phyloP scores from a whole-genome alignment of 495 filamentous ascomycete genomes.

The Daldinia vernicosa region DNA sequence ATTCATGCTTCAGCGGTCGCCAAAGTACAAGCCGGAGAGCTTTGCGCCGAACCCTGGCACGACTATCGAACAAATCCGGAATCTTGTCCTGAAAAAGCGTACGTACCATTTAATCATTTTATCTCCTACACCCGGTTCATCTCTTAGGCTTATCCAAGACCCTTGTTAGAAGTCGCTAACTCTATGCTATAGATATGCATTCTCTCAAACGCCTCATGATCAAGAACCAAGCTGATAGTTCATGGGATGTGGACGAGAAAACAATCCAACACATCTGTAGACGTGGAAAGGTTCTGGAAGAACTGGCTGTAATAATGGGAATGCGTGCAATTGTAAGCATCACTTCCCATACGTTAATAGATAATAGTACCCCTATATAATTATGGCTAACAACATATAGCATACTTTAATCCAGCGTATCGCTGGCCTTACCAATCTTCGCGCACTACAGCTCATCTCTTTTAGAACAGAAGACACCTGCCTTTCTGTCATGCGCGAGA shows the following conservation, averaged over 20 bases:
- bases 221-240: conserved; percentile 57
- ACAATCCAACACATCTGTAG: conserved; percentile 58
- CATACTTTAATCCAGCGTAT: conserved; percentile 63
- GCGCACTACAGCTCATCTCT: conserved; percentile 61
- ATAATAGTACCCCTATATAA: background rate
- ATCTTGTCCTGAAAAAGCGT: conserved; percentile 60
- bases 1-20: conserved; percentile 64
- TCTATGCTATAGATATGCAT: conserved; percentile 20
- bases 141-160: background rate
- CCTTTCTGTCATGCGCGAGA: conserved; percentile 57
- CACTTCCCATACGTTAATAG: background rate
- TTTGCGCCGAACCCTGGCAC: conserved; percentile 57
- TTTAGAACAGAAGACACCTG: conserved; percentile 62
- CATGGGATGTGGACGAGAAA: conserved; percentile 65
- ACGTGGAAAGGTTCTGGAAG: conserved; percentile 57
- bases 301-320: conserved; percentile 63
- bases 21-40: conserved; percentile 58
- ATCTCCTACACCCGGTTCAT: background rate
- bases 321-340: conserved; percentile 60
- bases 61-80: conserved; percentile 62
- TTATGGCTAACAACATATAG: conserved; percentile 42
- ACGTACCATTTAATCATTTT: conserved; percentile 17
- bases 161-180: background rate
- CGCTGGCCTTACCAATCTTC: conserved; percentile 55
- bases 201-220: conserved; percentile 58